Percentiles rank a stretch among this genome's conserved stretches.
Conservation (phyloP, 176 grass and related monocot species). For the Eremochloa ophiuroides region DNA sequence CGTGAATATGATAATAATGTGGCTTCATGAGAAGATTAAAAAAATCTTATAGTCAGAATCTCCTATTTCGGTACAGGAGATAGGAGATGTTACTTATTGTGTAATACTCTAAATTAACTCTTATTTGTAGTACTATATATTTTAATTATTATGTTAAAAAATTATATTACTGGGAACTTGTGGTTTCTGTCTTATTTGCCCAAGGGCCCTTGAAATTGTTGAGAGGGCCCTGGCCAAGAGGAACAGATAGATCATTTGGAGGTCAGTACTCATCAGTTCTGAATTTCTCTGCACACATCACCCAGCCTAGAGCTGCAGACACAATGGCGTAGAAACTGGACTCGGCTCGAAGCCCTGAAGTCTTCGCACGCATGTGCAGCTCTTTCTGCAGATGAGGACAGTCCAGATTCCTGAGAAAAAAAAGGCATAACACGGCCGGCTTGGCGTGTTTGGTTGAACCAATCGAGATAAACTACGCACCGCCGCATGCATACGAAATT, state of each 20-base stretch:
- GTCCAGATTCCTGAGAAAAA: constrained; percentile 18
- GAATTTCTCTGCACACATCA: not conserved
- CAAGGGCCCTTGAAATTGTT: too few species aligned
- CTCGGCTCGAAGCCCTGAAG: not conserved
- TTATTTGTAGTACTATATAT: too few species aligned
- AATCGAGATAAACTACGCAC: constrained; percentile 18
- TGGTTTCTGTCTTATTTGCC: too few species aligned
- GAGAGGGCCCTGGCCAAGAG: too few species aligned
- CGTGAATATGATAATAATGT: too few species aligned
- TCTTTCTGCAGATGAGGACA: not conserved
- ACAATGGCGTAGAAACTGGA: not conserved
- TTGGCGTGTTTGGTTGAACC: constrained; percentile 15
- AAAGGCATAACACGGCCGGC: not conserved
- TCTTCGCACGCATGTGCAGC: constrained; percentile 28
- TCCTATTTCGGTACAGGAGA: too few species aligned
- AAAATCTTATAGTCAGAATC: too few species aligned
- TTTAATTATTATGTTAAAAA: too few species aligned
- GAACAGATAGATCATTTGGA: not conserved
- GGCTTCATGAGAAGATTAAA: too few species aligned
- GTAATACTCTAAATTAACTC: too few species aligned
- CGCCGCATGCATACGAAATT: not conserved
- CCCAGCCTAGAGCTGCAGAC: constrained; percentile 8
- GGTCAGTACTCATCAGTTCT: not conserved
- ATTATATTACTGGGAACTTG: too few species aligned
- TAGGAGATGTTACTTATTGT: too few species aligned